phyloP scores from a whole-genome alignment of 2,329 filamentous ascomycete genomes.

The Ophioceras dolichostomum region DNA sequence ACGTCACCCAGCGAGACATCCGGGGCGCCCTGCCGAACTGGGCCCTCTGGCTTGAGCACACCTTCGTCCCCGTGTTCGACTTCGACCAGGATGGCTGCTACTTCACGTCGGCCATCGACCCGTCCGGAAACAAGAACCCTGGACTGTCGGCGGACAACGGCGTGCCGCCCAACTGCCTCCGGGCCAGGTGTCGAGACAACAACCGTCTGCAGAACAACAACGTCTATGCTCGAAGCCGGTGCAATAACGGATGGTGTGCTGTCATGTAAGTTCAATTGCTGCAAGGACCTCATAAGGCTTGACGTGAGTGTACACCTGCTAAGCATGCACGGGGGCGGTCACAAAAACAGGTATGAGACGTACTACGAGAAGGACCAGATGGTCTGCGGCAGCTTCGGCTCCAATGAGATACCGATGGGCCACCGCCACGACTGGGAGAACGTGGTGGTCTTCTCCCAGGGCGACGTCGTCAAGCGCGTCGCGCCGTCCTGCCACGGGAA shows the following conservation, averaged over 20 bases:
- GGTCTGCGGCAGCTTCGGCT: background rate
- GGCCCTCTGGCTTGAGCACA: background rate
- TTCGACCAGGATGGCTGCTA: constrained; percentile 1
- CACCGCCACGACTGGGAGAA: constrained; percentile 25
- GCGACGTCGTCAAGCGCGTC: constrained; percentile 16
- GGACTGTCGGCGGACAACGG: background rate
- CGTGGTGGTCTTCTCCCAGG: constrained; percentile 18
- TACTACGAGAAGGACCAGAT: constrained; percentile 18
- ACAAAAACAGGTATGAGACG: no score
- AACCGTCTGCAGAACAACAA: constrained; percentile 23
- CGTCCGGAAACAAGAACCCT: background rate
- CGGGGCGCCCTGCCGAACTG: background rate
- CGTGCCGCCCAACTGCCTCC: background rate
- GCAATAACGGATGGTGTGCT: constrained; percentile 26
- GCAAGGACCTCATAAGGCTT: no score
- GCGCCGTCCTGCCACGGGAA: constrained; percentile 21
- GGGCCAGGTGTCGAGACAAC: constrained; percentile 16
- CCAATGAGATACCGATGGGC: no score
- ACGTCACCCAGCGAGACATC: background rate
- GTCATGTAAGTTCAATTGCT: no score
- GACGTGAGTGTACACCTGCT: no score
- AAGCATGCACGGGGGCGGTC: no score
- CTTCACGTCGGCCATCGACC: background rate
- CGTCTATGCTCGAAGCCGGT: constrained; percentile 23
- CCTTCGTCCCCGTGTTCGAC: background rate